Evolutionary conservation across 2,329 filamentous ascomycete genomes (phyloP).

Genomic region (Clonostachys rosea): DNA sequence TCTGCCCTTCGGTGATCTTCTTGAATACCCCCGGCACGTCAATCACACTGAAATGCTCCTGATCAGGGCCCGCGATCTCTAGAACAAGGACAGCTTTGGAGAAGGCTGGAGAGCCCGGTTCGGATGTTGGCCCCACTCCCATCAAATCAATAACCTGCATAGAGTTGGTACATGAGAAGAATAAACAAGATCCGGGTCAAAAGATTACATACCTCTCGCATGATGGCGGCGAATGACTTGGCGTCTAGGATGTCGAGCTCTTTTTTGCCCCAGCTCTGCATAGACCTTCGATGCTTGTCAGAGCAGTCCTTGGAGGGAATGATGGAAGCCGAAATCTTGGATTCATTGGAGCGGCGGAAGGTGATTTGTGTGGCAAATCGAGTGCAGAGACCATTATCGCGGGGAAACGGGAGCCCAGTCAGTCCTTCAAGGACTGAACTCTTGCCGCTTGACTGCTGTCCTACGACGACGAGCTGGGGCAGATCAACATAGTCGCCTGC

Average conservation of each 20-base stretch:
- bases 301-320: too few species aligned
- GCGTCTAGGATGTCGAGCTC: too few species aligned
- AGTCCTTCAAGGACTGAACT: conserved; percentile 58
- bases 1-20: conserved; percentile 26
- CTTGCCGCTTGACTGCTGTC: conserved; percentile 58
- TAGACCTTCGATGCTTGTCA: too few species aligned
- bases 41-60: conserved; percentile 44
- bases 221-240: too few species aligned
- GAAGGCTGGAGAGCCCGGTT: conserved; percentile 22
- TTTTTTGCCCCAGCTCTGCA: too few species aligned
- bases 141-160: conserved; percentile 5
- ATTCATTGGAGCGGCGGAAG: too few species aligned
- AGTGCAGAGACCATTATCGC: too few species aligned
- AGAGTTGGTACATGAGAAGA: background rate
- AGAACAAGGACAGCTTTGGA: conserved; percentile 35
- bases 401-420: too few species aligned
- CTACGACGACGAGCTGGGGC: conserved; percentile 53
- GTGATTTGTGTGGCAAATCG: too few species aligned
- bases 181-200: conserved; percentile 2
- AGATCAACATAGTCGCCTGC: conserved; percentile 25
- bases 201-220: too few species aligned
- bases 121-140: conserved; percentile 2
- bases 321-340: too few species aligned
- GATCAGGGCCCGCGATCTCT: conserved; percentile 35
- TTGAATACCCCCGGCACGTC: conserved; percentile 49